Percentiles rank a stretch among this genome's conserved stretches.
phyloP scores from a whole-genome alignment of 176 grass and related monocot species.

The Phoenix roebelenii region DNA sequence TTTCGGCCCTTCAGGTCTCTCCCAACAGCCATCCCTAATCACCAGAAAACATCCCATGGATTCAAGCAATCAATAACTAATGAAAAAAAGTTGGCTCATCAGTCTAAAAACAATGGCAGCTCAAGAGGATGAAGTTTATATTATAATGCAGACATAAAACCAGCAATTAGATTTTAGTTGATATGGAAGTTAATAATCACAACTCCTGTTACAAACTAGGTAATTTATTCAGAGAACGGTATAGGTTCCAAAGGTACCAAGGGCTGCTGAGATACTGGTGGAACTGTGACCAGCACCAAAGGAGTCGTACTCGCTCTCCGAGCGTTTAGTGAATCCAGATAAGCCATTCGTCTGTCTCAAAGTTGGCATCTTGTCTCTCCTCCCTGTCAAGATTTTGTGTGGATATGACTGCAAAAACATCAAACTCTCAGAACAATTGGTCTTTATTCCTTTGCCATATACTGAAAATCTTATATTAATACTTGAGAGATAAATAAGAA shows the following conservation, averaged over 20 bases:
- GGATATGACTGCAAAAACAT: conserved; percentile 65
- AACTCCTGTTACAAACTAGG: no score
- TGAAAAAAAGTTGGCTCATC: no score
- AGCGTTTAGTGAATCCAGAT: conserved; percentile 76
- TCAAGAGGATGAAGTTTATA: no score
- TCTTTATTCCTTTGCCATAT: no score
- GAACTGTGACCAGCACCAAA: conserved; percentile 98
- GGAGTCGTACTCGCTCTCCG: conserved; percentile 78
- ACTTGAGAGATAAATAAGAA: no score
- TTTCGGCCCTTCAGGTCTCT: conserved; percentile 80
- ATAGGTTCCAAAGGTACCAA: conserved; percentile 27
- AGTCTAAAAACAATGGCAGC: no score
- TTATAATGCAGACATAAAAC: no score
- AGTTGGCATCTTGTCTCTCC: conserved; percentile 91
- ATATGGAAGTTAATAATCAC: no score
- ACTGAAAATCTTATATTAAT: no score
- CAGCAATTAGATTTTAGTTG: no score
- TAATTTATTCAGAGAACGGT: conserved; percentile 1
- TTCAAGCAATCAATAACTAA: no score
- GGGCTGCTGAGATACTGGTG: conserved; percentile 86
- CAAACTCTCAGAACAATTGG: background rate
- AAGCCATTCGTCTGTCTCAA: conserved; percentile 84
- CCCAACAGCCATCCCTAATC: conserved; percentile 75
- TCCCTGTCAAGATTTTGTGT: conserved; percentile 96
- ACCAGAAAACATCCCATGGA: background rate